Conservation (phyloP, 1,284 basidiomycete species). For the Cutaneotrichosporon arboriforme region DNA sequence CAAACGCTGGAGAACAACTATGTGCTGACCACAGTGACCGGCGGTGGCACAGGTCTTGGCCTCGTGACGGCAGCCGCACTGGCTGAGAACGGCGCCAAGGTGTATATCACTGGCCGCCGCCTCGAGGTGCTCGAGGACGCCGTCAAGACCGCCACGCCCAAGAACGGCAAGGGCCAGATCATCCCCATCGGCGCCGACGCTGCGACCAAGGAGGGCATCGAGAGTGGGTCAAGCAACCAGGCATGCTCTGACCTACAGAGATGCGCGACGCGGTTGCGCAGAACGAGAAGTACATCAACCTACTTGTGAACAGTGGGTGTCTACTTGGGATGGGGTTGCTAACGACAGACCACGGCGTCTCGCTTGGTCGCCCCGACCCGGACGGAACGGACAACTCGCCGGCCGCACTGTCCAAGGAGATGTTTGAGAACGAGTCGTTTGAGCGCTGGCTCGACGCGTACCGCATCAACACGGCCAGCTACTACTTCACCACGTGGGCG, state of each 20-base stretch:
- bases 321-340: not conserved
- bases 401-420: conserved; percentile 38
- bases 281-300: conserved; percentile 11
- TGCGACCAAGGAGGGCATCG: conserved; percentile 11
- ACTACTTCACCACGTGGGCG: conserved; percentile 46
- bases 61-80: conserved; percentile 38
- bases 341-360: conserved; percentile 9
- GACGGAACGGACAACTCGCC: conserved; percentile 35
- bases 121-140: conserved; percentile 35
- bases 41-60: conserved; percentile 37
- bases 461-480: conserved; percentile 43
- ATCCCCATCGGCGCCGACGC: conserved; percentile 10
- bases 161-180: conserved; percentile 11
- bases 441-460: conserved; percentile 41
- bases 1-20: too few species aligned
- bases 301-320: conserved; percentile 10
- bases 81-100: conserved; percentile 45
- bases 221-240: not conserved
- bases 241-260: not conserved
- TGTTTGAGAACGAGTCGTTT: conserved; percentile 43
- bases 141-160: conserved; percentile 20
- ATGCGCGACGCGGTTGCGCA: conserved; percentile 5
- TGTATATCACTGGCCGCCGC: conserved; percentile 47
- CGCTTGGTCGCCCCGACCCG: not conserved
- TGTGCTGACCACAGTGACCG: conserved; percentile 27